A percentile compares a stretch with the other conserved stretches of the same genome.
These are phyloP conservation scores for Amylocarpus encephaloides DNA, from an alignment of 2,329 filamentous ascomycete species.

Conservation along the genomic window DNA sequence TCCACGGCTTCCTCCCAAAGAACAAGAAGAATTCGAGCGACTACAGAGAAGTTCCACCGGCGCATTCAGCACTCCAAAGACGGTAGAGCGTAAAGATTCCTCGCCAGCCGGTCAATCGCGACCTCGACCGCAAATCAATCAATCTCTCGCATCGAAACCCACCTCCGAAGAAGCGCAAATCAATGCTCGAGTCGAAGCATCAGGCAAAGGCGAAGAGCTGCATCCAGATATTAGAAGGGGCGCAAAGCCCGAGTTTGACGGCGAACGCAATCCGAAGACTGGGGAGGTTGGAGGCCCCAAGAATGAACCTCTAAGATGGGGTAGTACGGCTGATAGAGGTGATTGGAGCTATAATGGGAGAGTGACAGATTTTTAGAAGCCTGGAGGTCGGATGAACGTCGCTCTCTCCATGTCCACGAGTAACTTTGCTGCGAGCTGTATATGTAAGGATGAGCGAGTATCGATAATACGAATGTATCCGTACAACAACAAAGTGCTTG, in stretches of 20 bases:
- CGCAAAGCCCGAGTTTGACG: constrained; percentile 84
- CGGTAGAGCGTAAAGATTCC: constrained; percentile 13
- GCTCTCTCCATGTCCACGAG: too few relatives aligned
- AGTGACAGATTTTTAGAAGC: constrained; percentile 74
- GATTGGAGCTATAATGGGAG: constrained; percentile 93
- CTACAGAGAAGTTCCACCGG: constrained; percentile 73
- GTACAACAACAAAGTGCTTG: too few relatives aligned
- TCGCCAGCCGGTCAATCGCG: constrained; percentile 24
- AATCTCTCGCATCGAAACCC: constrained; percentile 35
- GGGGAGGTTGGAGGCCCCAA: constrained; percentile 95
- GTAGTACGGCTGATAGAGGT: constrained; percentile 51
- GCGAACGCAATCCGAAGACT: constrained; percentile 85
- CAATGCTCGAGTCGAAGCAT: constrained; percentile 42
- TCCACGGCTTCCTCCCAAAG: constrained; percentile 77
- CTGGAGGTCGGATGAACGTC: neutral
- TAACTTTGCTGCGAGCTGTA: too few relatives aligned
- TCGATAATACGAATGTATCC: too few relatives aligned
- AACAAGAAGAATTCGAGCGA: constrained; percentile 85
- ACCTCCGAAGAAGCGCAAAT: constrained; percentile 24
- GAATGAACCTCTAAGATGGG: constrained; percentile 93
- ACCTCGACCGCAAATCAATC: constrained; percentile 40
- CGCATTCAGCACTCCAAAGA: constrained; percentile 61
- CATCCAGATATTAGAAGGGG: constrained; percentile 69
- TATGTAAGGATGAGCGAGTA: too few relatives aligned
- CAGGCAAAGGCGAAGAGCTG: constrained; percentile 56